These are phyloP conservation scores for Conticribra guillardii DNA, from an alignment of 108 stramenopile species.

Conservation along the genomic window DNA sequence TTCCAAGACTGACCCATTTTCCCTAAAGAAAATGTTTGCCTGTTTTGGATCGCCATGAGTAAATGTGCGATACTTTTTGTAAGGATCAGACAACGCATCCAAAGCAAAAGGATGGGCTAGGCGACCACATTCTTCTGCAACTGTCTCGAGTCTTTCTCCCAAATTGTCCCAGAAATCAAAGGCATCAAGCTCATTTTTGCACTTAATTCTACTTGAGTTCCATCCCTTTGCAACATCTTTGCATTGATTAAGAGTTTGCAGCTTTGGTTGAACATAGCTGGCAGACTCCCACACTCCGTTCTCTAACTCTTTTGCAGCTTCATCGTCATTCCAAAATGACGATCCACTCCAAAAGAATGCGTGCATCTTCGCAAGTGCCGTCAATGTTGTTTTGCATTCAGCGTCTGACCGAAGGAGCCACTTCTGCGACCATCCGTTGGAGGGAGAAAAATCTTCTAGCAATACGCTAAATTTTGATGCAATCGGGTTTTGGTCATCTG, in stretches of 20 bases:
- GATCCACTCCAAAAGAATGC: constrained; percentile 75
- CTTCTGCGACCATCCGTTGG: constrained; percentile 63
- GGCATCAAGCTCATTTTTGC: constrained; percentile 37
- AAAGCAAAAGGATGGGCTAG: constrained; percentile 62
- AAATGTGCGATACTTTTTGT: constrained; percentile 56
- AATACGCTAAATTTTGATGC: constrained; percentile 57
- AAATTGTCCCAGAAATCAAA: constrained; percentile 39
- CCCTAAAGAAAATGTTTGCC: constrained; percentile 69
- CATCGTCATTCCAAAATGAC: constrained; percentile 58
- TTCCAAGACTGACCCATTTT: constrained; percentile 25
- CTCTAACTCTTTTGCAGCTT: constrained; percentile 57
- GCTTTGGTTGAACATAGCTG: constrained; percentile 66
- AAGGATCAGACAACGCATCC: constrained; percentile 11
- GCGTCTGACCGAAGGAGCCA: constrained; percentile 57
- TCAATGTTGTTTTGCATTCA: constrained; percentile 46
- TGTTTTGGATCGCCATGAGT: constrained; percentile 81
- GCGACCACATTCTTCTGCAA: constrained; percentile 39
- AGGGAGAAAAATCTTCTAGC: constrained; percentile 60
- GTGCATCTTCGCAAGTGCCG: constrained; percentile 67
- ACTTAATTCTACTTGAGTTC: constrained; percentile 43
- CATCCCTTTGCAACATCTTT: constrained; percentile 56
- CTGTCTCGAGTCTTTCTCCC: constrained; percentile 52
- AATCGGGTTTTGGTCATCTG: constrained; percentile 48
- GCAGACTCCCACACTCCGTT: constrained; percentile 60
- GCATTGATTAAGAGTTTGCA: constrained; percentile 63